Evolutionary conservation across 202 grass and related monocot species (phyloP).

Genomic region (Eragrostis tef): DNA sequence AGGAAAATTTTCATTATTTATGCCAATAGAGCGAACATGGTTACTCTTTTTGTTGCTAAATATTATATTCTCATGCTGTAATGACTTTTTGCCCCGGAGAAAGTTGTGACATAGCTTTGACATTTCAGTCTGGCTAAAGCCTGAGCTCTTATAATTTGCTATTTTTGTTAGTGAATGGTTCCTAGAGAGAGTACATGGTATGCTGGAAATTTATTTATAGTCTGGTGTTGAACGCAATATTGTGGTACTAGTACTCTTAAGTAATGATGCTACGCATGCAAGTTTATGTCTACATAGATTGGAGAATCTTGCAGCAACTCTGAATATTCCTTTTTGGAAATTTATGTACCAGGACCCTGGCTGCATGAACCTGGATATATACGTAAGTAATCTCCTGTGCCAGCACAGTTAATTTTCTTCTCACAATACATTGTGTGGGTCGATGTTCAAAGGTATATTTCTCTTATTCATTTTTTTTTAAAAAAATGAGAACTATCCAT

Average conservation of each 20-base stretch:
- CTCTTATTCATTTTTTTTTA: neutral
- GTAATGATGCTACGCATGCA: neutral
- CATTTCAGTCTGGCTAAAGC: too few relatives aligned
- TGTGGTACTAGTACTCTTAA: too few relatives aligned
- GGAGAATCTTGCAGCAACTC: neutral
- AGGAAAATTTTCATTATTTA: neutral
- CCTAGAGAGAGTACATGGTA: too few relatives aligned
- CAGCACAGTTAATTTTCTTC: neutral
- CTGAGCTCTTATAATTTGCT: too few relatives aligned
- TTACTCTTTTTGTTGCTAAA: too few relatives aligned
- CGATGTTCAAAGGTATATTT: neutral
- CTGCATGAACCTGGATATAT: slow-evolving; percentile 20
- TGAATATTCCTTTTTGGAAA: slow-evolving; percentile 24
- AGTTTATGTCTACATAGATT: neutral
- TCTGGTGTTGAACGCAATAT: too few relatives aligned
- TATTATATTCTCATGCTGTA: too few relatives aligned
- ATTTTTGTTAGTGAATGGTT: too few relatives aligned
- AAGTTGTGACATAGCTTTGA: too few relatives aligned
- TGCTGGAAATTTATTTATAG: too few relatives aligned
- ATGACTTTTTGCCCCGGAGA: too few relatives aligned
- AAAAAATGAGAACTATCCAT: neutral
- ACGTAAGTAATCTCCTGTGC: slow-evolving; percentile 28
- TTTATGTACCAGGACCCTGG: slow-evolving; percentile 20
- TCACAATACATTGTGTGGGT: neutral
- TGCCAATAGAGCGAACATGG: too few relatives aligned